phyloP scores from a whole-genome alignment of 768 basidiomycete species.

The Daedaleopsis nitida region DNA sequence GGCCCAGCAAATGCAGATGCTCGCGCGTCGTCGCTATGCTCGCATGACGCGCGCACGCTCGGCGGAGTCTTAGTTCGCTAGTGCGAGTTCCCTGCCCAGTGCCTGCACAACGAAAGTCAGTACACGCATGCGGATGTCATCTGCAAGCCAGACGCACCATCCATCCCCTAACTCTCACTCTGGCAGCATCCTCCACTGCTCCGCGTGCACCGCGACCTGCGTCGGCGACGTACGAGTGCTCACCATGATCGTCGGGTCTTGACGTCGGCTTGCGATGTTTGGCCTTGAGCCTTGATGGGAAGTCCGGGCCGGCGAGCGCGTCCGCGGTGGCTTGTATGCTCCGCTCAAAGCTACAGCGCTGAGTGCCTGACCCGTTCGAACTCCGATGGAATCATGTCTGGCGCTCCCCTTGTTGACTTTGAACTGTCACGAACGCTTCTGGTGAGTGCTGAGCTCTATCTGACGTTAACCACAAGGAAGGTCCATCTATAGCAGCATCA shows the following conservation, averaged over 20 bases:
- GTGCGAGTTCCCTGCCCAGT: slow-evolving; percentile 20
- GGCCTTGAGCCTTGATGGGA: neutral
- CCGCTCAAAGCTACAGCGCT: too few relatives aligned
- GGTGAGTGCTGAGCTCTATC: too few relatives aligned
- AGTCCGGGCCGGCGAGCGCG: too few relatives aligned
- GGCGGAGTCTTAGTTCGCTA: slow-evolving; percentile 24
- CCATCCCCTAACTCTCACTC: slow-evolving; percentile 22
- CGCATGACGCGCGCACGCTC: slow-evolving; percentile 35
- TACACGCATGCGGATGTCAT: slow-evolving; percentile 5
- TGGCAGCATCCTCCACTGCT: slow-evolving; percentile 20
- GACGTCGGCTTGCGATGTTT: slow-evolving; percentile 5
- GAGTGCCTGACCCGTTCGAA: too few relatives aligned
- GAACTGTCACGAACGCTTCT: too few relatives aligned
- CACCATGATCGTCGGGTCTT: slow-evolving; percentile 26
- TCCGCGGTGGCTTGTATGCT: too few relatives aligned
- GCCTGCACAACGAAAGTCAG: neutral
- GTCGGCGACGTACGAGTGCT: slow-evolving; percentile 5
- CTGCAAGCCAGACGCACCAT: slow-evolving; percentile 28
- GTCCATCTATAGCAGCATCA: too few relatives aligned
- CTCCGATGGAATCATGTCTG: too few relatives aligned
- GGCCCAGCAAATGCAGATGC: slow-evolving; percentile 42
- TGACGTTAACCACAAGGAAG: too few relatives aligned
- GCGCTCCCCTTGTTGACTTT: too few relatives aligned
- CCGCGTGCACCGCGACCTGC: slow-evolving; percentile 17
- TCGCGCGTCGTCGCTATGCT: slow-evolving; percentile 40